Conservation (phyloP, 2,329 filamentous ascomycete species). For the Pseudophaeomoniella oleicola region DNA sequence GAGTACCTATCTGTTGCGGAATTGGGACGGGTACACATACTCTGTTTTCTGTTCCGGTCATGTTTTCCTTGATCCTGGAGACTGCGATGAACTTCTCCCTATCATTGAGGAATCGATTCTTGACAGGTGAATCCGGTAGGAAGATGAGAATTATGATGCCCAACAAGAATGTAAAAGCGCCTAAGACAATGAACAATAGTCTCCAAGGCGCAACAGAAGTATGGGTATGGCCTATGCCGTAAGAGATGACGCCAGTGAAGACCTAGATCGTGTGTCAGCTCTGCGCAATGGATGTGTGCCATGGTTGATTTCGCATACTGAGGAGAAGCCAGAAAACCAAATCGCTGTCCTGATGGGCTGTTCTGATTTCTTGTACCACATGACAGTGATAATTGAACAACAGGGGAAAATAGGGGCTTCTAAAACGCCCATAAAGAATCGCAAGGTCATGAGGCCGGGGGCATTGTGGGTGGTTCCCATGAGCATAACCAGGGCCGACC, state of each 20-base stretch:
- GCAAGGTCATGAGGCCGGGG: conserved; percentile 31
- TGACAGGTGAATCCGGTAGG: conserved; percentile 20
- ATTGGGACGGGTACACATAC: no score
- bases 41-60: conserved; percentile 9
- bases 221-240: conserved; percentile 14
- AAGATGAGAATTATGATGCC: conserved; percentile 15
- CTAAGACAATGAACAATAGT: conserved; percentile 17
- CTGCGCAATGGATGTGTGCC: no score
- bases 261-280: no score
- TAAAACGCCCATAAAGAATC: conserved; percentile 25
- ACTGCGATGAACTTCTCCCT: conserved; percentile 18
- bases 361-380: conserved; percentile 30
- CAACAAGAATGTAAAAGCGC: conserved; percentile 16
- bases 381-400: conserved; percentile 36
- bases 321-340: conserved; percentile 4
- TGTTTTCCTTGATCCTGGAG: conserved; percentile 12
- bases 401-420: conserved; percentile 12
- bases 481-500: conserved; percentile 21
- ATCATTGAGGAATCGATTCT: conserved; percentile 14
- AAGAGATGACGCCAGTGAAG: conserved; percentile 26
- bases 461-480: conserved; percentile 30
- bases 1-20: no score
- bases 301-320: no score
- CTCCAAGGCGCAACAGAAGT: conserved; percentile 12
- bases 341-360: conserved; percentile 10